Evolutionary conservation across 148 eudicot genomes (phyloP), one percentile per base, ranked within the genome.

Genomic region (Fagopyrum tataricum): DNA sequence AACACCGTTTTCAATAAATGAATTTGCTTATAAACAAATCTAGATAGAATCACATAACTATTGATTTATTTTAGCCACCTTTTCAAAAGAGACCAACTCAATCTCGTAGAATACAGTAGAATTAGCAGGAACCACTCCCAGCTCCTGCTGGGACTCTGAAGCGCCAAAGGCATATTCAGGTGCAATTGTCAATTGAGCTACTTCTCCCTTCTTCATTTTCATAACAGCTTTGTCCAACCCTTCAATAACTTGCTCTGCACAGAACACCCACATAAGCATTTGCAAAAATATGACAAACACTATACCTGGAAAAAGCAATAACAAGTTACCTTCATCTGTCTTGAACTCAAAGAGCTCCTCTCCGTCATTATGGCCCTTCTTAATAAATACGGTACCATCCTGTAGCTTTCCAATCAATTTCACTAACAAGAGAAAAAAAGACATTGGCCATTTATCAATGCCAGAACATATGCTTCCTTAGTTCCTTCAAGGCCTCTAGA

Each of bases 151-250:
- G 8, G 96, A 86, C 75, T 82, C 99, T 7, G 86, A 79, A 2
- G 92, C 78, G 61, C 99, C 96, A 72, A 87, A 92, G 6, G 92
- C 99, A 79, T 90, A 90, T 46, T 96, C 99, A 1, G 99, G 94
- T n/a, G 87, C 82, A 84, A 96, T 82, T 9, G 84, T 86, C 76
- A 96, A 59, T 26, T 76, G 47, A n/a, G 99, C 96, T 40, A 79
- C 82, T 77, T 92, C 99, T 0, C 96, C 99, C 83, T 96, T 96
- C 87, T 96, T 96, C 99, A 96, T 92, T 71, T 85, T 85, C 80
- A 79, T 64, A 40, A 86, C 96, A 70, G 90, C 97, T 81, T 76
- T 86, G 80, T 96, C 99, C 71, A 96, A 85, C 74, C 94, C 99
- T n/a, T 88, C 97, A 43, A 92, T 81, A 48, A 96, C 99, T 92